Evolutionary conservation across 441 rosid genomes (phyloP).

Genomic region (Syzygium syzygioides): DNA sequence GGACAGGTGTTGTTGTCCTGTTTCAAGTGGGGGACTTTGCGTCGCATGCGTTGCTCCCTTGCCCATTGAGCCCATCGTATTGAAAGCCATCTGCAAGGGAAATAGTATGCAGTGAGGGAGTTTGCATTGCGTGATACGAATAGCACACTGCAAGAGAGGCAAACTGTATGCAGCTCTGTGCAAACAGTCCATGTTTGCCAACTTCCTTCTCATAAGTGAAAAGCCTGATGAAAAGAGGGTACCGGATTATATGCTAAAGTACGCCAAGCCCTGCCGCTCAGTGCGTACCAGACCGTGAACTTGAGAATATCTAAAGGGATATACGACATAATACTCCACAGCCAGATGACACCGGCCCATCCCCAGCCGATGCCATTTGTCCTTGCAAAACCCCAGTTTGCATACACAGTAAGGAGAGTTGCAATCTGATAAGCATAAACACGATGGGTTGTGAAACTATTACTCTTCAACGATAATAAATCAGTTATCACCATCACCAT

Average conservation of each 20-base stretch:
- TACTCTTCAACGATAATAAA: not conserved
- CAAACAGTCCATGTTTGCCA: no score
- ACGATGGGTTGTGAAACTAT: not conserved
- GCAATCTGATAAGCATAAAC: constrained; percentile 32
- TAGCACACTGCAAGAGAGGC: not conserved
- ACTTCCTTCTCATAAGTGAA: no score
- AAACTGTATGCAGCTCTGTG: not conserved
- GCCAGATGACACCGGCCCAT: constrained; percentile 65
- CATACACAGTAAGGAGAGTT: constrained; percentile 50
- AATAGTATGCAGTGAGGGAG: not conserved
- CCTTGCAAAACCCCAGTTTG: constrained; percentile 46
- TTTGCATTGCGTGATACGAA: no score
- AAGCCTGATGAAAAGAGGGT: not conserved
- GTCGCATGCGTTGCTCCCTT: constrained; percentile 58
- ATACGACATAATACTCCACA: constrained; percentile 40
- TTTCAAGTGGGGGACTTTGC: constrained; percentile 44
- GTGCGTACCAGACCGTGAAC: constrained; percentile 4
- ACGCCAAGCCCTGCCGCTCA: constrained; percentile 47
- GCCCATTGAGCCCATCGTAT: constrained; percentile 70
- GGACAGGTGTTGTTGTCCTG: constrained; percentile 39
- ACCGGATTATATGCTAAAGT: constrained; percentile 17
- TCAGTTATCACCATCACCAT: not conserved
- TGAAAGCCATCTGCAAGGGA: constrained; percentile 45
- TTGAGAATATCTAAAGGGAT: constrained; percentile 47
- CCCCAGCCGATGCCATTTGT: constrained; percentile 59